Conservation (phyloP, 2,329 filamentous ascomycete species). For the Rhynchosporium secalis region DNA sequence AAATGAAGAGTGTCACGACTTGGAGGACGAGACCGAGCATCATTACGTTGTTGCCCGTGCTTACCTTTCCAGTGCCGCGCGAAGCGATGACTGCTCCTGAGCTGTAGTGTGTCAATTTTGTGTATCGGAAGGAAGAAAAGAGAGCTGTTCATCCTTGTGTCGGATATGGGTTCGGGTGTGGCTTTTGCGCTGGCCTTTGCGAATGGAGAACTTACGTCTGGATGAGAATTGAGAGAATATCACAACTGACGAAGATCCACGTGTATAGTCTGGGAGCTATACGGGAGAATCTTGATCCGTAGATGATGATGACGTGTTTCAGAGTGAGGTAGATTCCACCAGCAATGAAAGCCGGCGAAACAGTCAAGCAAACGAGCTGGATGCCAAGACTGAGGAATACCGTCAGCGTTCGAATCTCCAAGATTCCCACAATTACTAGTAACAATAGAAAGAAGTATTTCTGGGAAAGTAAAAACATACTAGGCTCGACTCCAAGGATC, state of each 20-base stretch:
- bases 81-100: constrained; percentile 57
- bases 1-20: constrained; percentile 42
- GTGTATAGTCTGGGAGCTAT: constrained; percentile 53
- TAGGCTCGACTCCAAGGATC: constrained; percentile 59
- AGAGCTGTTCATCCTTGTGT: too few relatives aligned
- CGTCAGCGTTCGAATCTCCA: background rate
- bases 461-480: constrained; percentile 40
- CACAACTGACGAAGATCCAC: constrained; percentile 59
- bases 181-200: too few relatives aligned
- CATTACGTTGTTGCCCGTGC: constrained; percentile 41
- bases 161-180: too few relatives aligned
- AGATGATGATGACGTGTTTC: constrained; percentile 53
- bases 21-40: constrained; percentile 43
- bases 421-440: too few relatives aligned
- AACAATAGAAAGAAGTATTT: background rate
- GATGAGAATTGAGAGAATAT: constrained; percentile 52
- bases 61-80: constrained; percentile 44
- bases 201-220: constrained; percentile 17
- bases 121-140: too few relatives aligned
- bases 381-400: constrained; percentile 18
- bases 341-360: constrained; percentile 52
- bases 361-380: constrained; percentile 50
- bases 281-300: constrained; percentile 52
- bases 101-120: constrained; percentile 42
- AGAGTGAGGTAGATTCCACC: constrained; percentile 62